Conservation (phyloP, 2,329 filamentous ascomycete genomes). For the Neodidymelliopsis sp. region DNA sequence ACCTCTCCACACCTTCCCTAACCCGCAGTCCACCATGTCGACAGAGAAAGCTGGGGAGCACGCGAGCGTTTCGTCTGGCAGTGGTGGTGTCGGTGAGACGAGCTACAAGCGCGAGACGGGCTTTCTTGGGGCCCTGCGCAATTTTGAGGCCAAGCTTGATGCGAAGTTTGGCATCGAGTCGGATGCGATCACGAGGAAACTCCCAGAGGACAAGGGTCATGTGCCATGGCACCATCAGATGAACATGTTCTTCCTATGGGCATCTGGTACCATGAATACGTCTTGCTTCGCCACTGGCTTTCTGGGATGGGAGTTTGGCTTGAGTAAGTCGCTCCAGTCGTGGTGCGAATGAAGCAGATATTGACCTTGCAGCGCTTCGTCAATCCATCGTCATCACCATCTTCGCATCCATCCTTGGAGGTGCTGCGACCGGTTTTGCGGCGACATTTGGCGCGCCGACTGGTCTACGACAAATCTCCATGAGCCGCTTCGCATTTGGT, state of each 20-base stretch:
- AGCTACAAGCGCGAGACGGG: conserved; percentile 20
- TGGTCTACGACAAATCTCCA: conserved; percentile 54
- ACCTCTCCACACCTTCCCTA: neutral
- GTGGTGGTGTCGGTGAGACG: conserved; percentile 13
- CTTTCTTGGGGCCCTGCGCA: conserved; percentile 25
- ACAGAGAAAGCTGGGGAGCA: conserved; percentile 25
- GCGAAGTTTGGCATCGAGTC: conserved; percentile 33
- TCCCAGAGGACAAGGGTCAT: conserved; percentile 37
- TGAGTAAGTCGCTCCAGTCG: conserved; percentile 37
- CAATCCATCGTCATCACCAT: conserved; percentile 54
- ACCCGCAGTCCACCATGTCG: conserved; percentile 18
- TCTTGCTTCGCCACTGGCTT: conserved; percentile 51
- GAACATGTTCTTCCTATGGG: conserved; percentile 55
- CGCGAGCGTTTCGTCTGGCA: conserved; percentile 19
- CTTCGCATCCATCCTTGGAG: conserved; percentile 52
- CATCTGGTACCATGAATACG: conserved; percentile 52
- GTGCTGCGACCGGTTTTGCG: conserved; percentile 51
- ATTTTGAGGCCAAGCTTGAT: conserved; percentile 31
- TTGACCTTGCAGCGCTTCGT: conserved; percentile 39
- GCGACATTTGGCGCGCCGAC: conserved; percentile 54
- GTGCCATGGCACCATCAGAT: conserved; percentile 38
- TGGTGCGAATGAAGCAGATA: neutral
- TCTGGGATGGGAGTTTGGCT: conserved; percentile 58
- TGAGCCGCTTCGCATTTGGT: conserved; percentile 56
- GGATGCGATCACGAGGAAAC: conserved; percentile 34